A percentile compares a stretch with the other conserved stretches of the same genome.
Conservation (phyloP, 1,284 basidiomycete genomes). For the Sporisorium iseilematis-ciliati region DNA sequence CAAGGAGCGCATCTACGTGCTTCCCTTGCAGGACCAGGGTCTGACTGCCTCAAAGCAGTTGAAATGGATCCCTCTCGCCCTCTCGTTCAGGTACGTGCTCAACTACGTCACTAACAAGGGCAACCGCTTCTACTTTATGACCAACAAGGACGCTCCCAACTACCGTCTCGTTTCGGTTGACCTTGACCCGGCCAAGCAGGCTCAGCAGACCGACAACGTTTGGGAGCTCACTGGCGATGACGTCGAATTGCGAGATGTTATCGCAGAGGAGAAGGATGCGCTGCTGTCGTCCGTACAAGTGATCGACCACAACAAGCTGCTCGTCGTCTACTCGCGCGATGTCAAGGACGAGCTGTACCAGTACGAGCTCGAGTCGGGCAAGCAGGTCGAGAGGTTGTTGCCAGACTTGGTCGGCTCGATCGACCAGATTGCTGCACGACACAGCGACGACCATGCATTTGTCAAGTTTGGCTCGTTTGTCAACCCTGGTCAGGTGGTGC, state of each 20-base stretch:
- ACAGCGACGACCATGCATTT: slow-evolving; percentile 78
- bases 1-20: slow-evolving; percentile 57
- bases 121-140: slow-evolving; percentile 64
- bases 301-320: slow-evolving; percentile 76
- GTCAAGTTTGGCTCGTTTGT: slow-evolving; percentile 79
- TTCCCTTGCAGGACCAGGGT: slow-evolving; percentile 51
- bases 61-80: slow-evolving; percentile 62
- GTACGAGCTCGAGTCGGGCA: slow-evolving; percentile 76
- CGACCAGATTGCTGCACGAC: slow-evolving; percentile 73
- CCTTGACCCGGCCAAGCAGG: slow-evolving; percentile 41
- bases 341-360: slow-evolving; percentile 86
- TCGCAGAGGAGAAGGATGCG: slow-evolving; percentile 78
- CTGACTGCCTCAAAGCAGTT: slow-evolving; percentile 22
- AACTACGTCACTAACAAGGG: slow-evolving; percentile 63
- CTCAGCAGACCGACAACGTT: slow-evolving; percentile 50
- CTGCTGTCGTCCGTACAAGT: slow-evolving; percentile 75
- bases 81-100: slow-evolving; percentile 61
- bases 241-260: slow-evolving; percentile 74
- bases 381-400: slow-evolving; percentile 75
- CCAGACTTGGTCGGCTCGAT: slow-evolving; percentile 79
- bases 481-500: slow-evolving; percentile 77
- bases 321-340: slow-evolving; percentile 80
- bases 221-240: slow-evolving; percentile 54
- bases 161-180: slow-evolving; percentile 61
- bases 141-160: slow-evolving; percentile 67